A percentile compares a stretch with the other conserved stretches of the same genome.
These are phyloP conservation scores for Cercophora sp. DNA, from an alignment of 495 filamentous ascomycete genomes.

Conservation along the genomic window DNA sequence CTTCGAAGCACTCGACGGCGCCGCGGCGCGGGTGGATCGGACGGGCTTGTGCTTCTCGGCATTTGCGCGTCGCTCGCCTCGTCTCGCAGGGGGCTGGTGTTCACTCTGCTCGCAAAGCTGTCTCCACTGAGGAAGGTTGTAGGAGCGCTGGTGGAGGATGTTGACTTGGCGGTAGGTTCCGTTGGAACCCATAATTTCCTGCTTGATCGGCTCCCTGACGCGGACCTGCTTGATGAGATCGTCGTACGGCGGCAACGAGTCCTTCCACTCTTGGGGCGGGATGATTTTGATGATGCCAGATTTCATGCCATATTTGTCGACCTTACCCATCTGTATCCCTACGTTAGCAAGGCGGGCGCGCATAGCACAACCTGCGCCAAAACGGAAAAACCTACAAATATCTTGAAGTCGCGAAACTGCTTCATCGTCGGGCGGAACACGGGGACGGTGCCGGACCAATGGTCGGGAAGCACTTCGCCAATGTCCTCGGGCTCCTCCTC, in stretches of 20 bases:
- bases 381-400: slow-evolving; percentile 52
- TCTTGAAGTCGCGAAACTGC: slow-evolving; percentile 88
- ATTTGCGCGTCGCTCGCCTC: slow-evolving; percentile 81
- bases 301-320: slow-evolving; percentile 94
- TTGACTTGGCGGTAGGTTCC: slow-evolving; percentile 95
- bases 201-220: slow-evolving; percentile 94
- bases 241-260: slow-evolving; percentile 69
- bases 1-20: slow-evolving; percentile 20
- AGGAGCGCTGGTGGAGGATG: slow-evolving; percentile 88
- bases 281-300: slow-evolving; percentile 95
- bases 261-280: slow-evolving; percentile 90
- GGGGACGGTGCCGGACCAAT: slow-evolving; percentile 87
- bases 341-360: slow-evolving; percentile 12
- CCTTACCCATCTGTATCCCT: slow-evolving; percentile 60
- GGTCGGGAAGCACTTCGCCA: slow-evolving; percentile 70
- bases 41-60: slow-evolving; percentile 56
- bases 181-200: slow-evolving; percentile 91
- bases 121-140: slow-evolving; percentile 96
- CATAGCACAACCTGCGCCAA: background rate
- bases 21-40: slow-evolving; percentile 19
- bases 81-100: slow-evolving; percentile 90
- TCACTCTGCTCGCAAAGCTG: slow-evolving; percentile 85
- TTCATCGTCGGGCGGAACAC: slow-evolving; percentile 95
- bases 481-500: slow-evolving; percentile 61
- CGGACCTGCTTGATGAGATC: slow-evolving; percentile 85